Evolutionary conservation across 805 yeast species (phyloP), one percentile per base, ranked within the genome.

Genomic region (Naumovozyma castellii): DNA sequence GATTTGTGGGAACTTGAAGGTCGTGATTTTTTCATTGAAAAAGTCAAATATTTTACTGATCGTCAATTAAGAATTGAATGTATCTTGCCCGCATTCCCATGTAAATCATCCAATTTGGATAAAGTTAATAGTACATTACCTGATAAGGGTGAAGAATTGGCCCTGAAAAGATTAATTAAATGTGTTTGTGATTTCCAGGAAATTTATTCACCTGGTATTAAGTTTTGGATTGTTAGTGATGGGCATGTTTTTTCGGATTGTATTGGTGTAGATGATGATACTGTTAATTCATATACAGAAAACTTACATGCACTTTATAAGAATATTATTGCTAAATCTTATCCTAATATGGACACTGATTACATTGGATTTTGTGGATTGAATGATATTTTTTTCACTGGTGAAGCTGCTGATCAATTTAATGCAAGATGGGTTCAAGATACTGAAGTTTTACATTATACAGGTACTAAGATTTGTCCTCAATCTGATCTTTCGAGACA

Each of bases 241-340:
- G 81, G 82, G 0, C 82, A 76, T 50, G 82, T 76, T 13, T 76
- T 76, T 53, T 72, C 78, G 41, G 81, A 76, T 52, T 76, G 81
- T 50, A 67, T 76, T 52, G 79, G 78, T 28, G 80, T 75, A 27
- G 76, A 73, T 51, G 82, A 76, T 51, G 65, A 64, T 31, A 65
- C 66, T 38, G 80, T 76, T 30, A 72, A 72, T 47, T 47, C 40
- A 9, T 76, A 74, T 46, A 72, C 76, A 1, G 50, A 45, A 3
- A 62, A 65, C 22, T 64, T 76, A 42, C 68, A 67, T 44, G 51
- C 53, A n/a, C 50, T 76, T 9, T 73, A 73, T 46, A 37, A 51
- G n/a, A 48, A 43, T 4, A 57, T 61, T 36, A 66, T 65, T 19
- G 54, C 52, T 3, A 22, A 10, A 6, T 10, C 6, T 22, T 6